Evolutionary conservation across 2,329 filamentous ascomycete genomes (phyloP), one percentile per base, ranked within the genome.

Genomic region (Fusarium phyllophilum): DNA sequence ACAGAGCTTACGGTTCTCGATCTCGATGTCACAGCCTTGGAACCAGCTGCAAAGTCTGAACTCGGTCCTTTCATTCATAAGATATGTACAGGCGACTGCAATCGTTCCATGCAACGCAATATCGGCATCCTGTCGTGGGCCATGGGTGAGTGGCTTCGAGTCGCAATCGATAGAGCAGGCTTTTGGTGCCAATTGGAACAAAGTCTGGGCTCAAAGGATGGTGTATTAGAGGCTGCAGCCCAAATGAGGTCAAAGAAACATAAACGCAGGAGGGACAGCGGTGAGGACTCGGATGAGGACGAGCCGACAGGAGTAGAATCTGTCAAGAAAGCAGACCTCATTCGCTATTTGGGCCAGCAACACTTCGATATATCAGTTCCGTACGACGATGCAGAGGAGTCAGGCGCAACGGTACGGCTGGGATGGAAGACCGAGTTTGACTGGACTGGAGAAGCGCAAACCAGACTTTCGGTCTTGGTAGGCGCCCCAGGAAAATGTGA

Each of bases 381-480:
- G 34, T 54, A 73, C 6, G 74, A 63, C 75, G 59, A 77, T 57
- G 71, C 74, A 55, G 79, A 82, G 1, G 79, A 83, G 2, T 78
- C 79, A 2, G 68, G 82, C 15, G 83, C 87, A 5, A 79, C 84
- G 17, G 62, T 91, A 9, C 86, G 89, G 33, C 82, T 94, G 3
- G 84, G 86, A 64, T 94, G 92, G 92, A 84, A 81, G 52, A 90
- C 93, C 48, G 81, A 82, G 5, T 93, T 94, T 76, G 92, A 94
- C 79, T 94, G 91, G 92, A 91, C 91, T 0, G 92, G 92, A 11
- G 92, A 94, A 78, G 91, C 90, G 9, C 87, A 88, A 76, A 93
- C 88, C 73, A 84, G 84, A 49, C 81, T 93, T 22, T 83, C 82
- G 9, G 83, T 91, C 17, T 79, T 89, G 70, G 83, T 90, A 5